These are phyloP conservation scores for Neoconidiobolus thromboides DNA, from an alignment of 371 early-diverging fungal species.

Conservation along the genomic window DNA sequence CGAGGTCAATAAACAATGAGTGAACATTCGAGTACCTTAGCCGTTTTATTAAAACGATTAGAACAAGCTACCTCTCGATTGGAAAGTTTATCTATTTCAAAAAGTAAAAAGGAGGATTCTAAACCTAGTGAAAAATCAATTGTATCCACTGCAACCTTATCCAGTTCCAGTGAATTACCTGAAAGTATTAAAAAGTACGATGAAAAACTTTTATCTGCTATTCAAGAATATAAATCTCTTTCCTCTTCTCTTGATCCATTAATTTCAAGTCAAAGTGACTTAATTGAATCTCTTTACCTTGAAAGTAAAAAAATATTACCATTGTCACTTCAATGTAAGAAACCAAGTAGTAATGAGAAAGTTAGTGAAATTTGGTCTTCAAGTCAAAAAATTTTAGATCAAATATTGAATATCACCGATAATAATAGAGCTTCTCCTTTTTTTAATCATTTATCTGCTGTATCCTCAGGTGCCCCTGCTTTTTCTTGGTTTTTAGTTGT, in stretches of 20 bases:
- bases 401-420: conserved; percentile 54
- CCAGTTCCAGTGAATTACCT: conserved; percentile 14
- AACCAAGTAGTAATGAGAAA: conserved; percentile 36
- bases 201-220: conserved; percentile 28
- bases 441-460: conserved; percentile 61
- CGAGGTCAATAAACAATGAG: not conserved
- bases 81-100: conserved; percentile 51
- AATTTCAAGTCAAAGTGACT: conserved; percentile 44
- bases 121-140: conserved; percentile 14
- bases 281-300: conserved; percentile 31
- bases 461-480: conserved; percentile 77
- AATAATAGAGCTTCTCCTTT: conserved; percentile 48
- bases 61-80: conserved; percentile 71
- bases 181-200: conserved; percentile 42
- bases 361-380: not conserved
- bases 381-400: conserved; percentile 17
- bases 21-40: conserved; percentile 17
- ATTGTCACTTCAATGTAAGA: conserved; percentile 50
- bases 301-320: conserved; percentile 54
- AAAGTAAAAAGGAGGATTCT: conserved; percentile 28
- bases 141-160: conserved; percentile 9
- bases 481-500: conserved; percentile 85
- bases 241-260: conserved; percentile 35
- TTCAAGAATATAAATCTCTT: conserved; percentile 29
- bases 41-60: conserved; percentile 54